Conservation (phyloP, 1,284 basidiomycete genomes). For the Irpex sp. region DNA sequence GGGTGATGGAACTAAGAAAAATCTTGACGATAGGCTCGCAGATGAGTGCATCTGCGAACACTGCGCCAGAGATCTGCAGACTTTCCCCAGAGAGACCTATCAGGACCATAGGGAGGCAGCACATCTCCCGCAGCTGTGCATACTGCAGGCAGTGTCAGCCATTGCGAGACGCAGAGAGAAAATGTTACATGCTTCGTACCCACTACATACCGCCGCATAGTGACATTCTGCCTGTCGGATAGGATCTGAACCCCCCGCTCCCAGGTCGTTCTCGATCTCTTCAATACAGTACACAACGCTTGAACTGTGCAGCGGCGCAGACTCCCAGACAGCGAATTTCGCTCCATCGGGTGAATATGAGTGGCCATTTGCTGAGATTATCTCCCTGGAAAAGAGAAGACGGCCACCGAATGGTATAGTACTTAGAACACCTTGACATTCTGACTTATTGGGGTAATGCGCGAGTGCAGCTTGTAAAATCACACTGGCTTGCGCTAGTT, state of each 20-base stretch:
- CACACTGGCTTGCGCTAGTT: too few species aligned
- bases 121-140: background rate
- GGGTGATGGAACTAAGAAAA: background rate
- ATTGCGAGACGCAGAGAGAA: background rate
- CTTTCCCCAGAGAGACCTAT: conserved; percentile 9
- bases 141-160: background rate
- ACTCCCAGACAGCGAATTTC: too few species aligned
- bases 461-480: too few species aligned
- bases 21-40: conserved; percentile 5
- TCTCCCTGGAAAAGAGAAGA: too few species aligned
- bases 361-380: too few species aligned
- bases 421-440: too few species aligned
- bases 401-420: too few species aligned
- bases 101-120: background rate
- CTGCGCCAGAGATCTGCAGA: conserved; percentile 14
- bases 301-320: too few species aligned
- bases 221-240: conserved; percentile 9
- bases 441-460: too few species aligned
- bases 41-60: conserved; percentile 13
- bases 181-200: background rate
- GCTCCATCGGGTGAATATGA: too few species aligned
- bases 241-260: conserved; percentile 12
- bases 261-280: conserved; percentile 16
- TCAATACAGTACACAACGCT: background rate
- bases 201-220: conserved; percentile 8